Percentiles rank a stretch among this genome's conserved stretches.
Evolutionary conservation across 2,329 filamentous ascomycete species (phyloP).

Genomic region (Claviceps fusiformis): DNA sequence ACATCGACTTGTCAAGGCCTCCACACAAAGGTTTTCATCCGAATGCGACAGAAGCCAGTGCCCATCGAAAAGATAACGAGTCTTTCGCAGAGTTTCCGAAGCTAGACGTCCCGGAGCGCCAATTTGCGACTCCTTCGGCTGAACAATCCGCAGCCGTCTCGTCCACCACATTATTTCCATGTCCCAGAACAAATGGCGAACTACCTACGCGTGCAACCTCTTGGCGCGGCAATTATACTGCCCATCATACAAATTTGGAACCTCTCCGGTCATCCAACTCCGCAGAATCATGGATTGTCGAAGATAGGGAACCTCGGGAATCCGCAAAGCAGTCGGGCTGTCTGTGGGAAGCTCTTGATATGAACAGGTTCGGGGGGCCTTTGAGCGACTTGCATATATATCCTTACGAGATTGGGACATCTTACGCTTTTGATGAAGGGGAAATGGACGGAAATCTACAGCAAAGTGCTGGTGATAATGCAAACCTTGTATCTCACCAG

Average conservation of each 20-base stretch:
- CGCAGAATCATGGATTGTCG: constrained; percentile 4
- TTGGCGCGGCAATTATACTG: constrained; percentile 3
- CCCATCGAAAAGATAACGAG: background rate
- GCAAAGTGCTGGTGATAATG: background rate
- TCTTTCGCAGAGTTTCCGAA: background rate
- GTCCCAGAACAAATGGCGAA: background rate
- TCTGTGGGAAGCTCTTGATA: background rate
- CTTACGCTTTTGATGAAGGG: constrained; percentile 1
- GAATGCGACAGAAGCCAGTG: background rate
- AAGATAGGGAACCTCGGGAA: constrained; percentile 1
- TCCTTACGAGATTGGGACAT: background rate
- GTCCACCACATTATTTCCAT: background rate
- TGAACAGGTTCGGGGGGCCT: background rate
- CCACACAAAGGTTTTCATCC: background rate
- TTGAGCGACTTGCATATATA: background rate
- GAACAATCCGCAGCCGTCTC: background rate
- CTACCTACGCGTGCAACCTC: constrained; percentile 4
- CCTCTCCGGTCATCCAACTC: background rate
- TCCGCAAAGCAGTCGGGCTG: background rate
- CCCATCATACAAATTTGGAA: background rate
- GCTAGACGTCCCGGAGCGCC: background rate
- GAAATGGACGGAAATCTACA: background rate
- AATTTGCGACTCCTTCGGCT: background rate
- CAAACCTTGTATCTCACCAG: background rate
- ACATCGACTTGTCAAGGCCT: background rate